Evolutionary conservation across 305 asterid genomes (phyloP).

Genomic region (Solanum chacoense): DNA sequence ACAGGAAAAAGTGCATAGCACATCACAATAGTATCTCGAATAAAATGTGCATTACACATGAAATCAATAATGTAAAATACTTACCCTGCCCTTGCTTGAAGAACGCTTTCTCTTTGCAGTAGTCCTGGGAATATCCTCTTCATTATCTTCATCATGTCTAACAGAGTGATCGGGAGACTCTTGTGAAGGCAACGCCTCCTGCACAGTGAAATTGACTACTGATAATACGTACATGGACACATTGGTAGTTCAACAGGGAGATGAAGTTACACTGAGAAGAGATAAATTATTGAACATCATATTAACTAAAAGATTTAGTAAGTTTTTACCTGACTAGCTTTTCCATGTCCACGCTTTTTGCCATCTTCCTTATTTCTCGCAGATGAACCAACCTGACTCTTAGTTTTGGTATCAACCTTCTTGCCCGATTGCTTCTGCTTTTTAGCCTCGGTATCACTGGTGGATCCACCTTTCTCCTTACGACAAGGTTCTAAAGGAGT

Average conservation of each 20-base stretch:
- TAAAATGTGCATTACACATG: not conserved
- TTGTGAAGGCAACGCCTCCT: slow-evolving; percentile 37
- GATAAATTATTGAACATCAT: slow-evolving; percentile 29
- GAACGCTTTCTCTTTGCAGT: slow-evolving; percentile 57
- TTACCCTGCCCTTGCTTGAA: slow-evolving; percentile 52
- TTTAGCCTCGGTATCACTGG: slow-evolving; percentile 46
- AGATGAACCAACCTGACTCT: slow-evolving; percentile 30
- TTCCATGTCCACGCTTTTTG: slow-evolving; percentile 43
- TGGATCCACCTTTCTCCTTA: slow-evolving; percentile 31
- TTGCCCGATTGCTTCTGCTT: slow-evolving; percentile 32
- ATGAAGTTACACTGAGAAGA: not conserved
- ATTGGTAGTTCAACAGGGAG: not conserved
- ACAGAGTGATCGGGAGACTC: slow-evolving; percentile 43
- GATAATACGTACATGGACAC: not conserved
- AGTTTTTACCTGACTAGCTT: slow-evolving; percentile 32
- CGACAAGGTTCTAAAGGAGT: slow-evolving; percentile 23
- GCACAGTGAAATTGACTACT: slow-evolving; percentile 6
- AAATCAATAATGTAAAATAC: not conserved
- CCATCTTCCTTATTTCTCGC: slow-evolving; percentile 26
- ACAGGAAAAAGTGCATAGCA: not conserved
- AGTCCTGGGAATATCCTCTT: slow-evolving; percentile 48
- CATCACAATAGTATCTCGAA: not conserved
- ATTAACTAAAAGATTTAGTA: slow-evolving; percentile 32
- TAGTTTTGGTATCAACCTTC: slow-evolving; percentile 29
- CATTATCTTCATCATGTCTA: slow-evolving; percentile 26